Evolutionary conservation across 2,329 filamentous ascomycete species (phyloP).

Genomic region (Decorospora gaudefroyi): DNA sequence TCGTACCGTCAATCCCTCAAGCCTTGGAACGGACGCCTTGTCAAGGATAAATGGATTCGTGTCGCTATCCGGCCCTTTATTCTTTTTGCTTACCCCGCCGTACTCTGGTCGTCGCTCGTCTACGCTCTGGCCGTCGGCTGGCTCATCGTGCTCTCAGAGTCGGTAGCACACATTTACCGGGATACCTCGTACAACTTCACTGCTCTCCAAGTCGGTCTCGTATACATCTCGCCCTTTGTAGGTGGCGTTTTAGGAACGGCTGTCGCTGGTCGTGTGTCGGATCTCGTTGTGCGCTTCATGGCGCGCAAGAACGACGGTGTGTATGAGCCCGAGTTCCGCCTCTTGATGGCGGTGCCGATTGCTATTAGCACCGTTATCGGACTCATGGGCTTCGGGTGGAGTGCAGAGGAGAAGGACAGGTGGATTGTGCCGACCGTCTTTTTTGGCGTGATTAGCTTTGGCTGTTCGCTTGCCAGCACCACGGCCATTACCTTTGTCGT

Average conservation of each 20-base stretch:
- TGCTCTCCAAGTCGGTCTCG: constrained; percentile 76
- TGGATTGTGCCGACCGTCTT: constrained; percentile 95
- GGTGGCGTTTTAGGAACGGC: constrained; percentile 76
- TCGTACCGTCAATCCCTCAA: constrained; percentile 75
- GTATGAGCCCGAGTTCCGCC: constrained; percentile 85
- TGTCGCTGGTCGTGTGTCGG: constrained; percentile 85
- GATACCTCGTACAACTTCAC: constrained; percentile 76
- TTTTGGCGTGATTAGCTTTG: constrained; percentile 90
- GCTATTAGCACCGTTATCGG: constrained; percentile 78
- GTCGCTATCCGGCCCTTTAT: constrained; percentile 81
- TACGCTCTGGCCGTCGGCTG: constrained; percentile 90
- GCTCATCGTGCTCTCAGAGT: constrained; percentile 93
- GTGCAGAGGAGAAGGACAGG: constrained; percentile 69
- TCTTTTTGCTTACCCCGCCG: constrained; percentile 82
- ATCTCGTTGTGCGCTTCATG: constrained; percentile 82
- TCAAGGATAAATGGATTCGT: constrained; percentile 74
- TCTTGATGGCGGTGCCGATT: constrained; percentile 73
- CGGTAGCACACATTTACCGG: constrained; percentile 78
- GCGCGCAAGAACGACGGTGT: constrained; percentile 84
- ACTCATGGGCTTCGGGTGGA: constrained; percentile 97
- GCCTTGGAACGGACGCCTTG: constrained; percentile 76
- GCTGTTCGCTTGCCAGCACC: constrained; percentile 85
- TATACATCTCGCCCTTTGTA: constrained; percentile 89
- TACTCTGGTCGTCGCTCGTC: constrained; percentile 84
- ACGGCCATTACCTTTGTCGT: constrained; percentile 94